Percentiles rank a stretch among this genome's conserved stretches.
These are phyloP conservation scores for Hypoxylon fuscum DNA, from an alignment of 495 filamentous ascomycete species.

Conservation along the genomic window DNA sequence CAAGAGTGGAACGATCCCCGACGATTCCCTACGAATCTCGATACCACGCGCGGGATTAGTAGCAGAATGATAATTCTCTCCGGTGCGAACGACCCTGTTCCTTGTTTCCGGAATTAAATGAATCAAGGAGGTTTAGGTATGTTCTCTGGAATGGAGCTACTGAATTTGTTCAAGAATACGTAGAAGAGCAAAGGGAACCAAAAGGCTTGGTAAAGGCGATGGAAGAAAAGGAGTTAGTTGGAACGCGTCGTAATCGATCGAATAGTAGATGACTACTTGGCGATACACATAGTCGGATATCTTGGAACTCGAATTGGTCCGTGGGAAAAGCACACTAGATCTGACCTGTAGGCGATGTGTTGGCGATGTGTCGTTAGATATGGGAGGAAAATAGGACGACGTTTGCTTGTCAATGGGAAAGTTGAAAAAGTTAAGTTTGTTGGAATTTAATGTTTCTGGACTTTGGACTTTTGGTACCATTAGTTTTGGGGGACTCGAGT, in stretches of 20 bases:
- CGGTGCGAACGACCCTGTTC: neutral
- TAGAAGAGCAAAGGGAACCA: neutral
- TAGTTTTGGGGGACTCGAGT: conserved; percentile 22
- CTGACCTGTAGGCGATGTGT: too few relatives aligned
- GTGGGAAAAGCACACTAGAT: too few relatives aligned
- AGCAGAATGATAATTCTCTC: conserved; percentile 10
- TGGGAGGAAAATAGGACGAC: too few relatives aligned
- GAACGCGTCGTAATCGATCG: conserved; percentile 37
- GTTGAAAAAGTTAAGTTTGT: too few relatives aligned
- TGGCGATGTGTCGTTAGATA: too few relatives aligned
- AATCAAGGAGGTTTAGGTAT: conserved; percentile 1
- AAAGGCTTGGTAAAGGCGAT: conserved; percentile 6
- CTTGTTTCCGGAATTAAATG: conserved; percentile 1
- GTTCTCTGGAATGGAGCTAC: neutral
- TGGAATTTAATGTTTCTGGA: too few relatives aligned
- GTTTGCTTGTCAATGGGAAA: too few relatives aligned
- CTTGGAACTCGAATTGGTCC: too few relatives aligned
- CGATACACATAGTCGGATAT: conserved; percentile 25
- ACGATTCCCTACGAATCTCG: conserved; percentile 21
- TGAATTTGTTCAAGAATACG: neutral
- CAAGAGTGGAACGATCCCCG: conserved; percentile 18
- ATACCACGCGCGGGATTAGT: conserved; percentile 24
- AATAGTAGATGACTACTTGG: conserved; percentile 10
- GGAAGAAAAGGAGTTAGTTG: conserved; percentile 17
- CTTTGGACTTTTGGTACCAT: neutral